Evolutionary conservation across 2,329 filamentous ascomycete genomes (phyloP).

Genomic region (Teratosphaeria viscida): DNA sequence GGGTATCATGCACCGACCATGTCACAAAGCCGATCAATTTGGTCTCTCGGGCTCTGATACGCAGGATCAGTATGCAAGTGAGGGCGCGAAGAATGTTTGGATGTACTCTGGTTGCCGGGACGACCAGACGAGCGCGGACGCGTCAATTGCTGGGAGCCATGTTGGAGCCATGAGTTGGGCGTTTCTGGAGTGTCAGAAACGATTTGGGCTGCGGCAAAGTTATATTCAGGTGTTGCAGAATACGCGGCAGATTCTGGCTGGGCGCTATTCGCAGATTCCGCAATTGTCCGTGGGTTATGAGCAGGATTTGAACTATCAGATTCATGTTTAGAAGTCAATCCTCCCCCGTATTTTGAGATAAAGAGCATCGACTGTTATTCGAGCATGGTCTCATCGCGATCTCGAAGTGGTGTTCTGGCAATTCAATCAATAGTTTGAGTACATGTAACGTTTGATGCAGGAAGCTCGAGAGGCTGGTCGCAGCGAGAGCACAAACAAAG

Average conservation of each 20-base stretch:
- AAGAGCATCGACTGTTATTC: not conserved
- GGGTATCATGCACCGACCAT: slow-evolving; percentile 37
- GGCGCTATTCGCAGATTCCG: slow-evolving; percentile 35
- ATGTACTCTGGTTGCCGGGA: slow-evolving; percentile 44
- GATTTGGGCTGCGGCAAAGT: slow-evolving; percentile 22
- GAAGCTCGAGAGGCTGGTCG: not conserved
- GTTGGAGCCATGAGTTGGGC: slow-evolving; percentile 41
- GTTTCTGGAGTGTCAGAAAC: slow-evolving; percentile 35
- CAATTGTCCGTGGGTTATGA: slow-evolving; percentile 33
- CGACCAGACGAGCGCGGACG: slow-evolving; percentile 40
- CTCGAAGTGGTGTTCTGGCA: not conserved
- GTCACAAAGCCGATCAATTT: slow-evolving; percentile 32
- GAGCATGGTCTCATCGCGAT: not conserved
- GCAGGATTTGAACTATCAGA: slow-evolving; percentile 30
- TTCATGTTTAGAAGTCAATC: slow-evolving; percentile 6
- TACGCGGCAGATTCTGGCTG: slow-evolving; percentile 29
- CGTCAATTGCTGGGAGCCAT: slow-evolving; percentile 33
- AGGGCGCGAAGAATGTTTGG: slow-evolving; percentile 36
- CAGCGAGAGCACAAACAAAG: not conserved
- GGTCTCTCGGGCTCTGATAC: slow-evolving; percentile 35
- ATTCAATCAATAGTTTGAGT: not conserved
- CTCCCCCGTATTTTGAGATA: not conserved
- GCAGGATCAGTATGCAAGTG: slow-evolving; percentile 29
- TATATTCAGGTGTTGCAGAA: slow-evolving; percentile 33
- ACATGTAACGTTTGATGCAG: not conserved